A percentile compares a stretch with the other conserved stretches of the same genome.
Conservation (phyloP, 768 basidiomycete species). For the Tylopilus vinaceipallidus region DNA sequence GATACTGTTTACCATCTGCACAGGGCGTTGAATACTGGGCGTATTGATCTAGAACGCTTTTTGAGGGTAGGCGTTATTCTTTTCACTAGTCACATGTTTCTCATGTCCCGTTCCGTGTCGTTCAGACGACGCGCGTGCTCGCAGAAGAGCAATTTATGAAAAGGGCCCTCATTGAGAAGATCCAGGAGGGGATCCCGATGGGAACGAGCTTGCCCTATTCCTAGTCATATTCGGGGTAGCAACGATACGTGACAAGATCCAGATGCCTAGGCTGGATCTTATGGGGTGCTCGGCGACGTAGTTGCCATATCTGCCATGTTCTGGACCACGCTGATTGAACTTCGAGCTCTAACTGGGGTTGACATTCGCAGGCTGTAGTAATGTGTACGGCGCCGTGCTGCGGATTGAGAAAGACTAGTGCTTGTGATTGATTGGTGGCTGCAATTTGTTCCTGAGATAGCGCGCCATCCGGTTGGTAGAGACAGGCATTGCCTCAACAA, state of each 20-base stretch:
- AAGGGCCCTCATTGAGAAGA: constrained; percentile 91
- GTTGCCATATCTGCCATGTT: constrained; percentile 37
- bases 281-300: constrained; percentile 35
- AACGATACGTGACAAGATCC: constrained; percentile 23
- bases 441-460: constrained; percentile 27
- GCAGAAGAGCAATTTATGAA: constrained; percentile 98
- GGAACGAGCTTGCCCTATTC: constrained; percentile 39
- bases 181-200: constrained; percentile 59
- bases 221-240: constrained; percentile 40
- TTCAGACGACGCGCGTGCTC: constrained; percentile 76
- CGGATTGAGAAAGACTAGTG: constrained; percentile 13
- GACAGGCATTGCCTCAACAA: constrained; percentile 29
- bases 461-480: constrained; percentile 21
- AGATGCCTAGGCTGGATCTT: constrained; percentile 24
- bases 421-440: constrained; percentile 30
- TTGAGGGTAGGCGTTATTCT: constrained; percentile 62
- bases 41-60: constrained; percentile 94
- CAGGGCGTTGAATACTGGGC: constrained; percentile 84
- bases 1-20: constrained; percentile 98
- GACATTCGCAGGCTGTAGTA: constrained; percentile 12
- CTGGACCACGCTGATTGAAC: constrained; percentile 27
- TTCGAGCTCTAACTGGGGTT: constrained; percentile 25
- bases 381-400: constrained; percentile 22
- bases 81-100: constrained; percentile 15
- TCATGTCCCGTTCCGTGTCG: constrained; percentile 19